A percentile compares a stretch with the other conserved stretches of the same genome.
Conservation (phyloP, 495 filamentous ascomycete species). For the Penicillium desertorum region DNA sequence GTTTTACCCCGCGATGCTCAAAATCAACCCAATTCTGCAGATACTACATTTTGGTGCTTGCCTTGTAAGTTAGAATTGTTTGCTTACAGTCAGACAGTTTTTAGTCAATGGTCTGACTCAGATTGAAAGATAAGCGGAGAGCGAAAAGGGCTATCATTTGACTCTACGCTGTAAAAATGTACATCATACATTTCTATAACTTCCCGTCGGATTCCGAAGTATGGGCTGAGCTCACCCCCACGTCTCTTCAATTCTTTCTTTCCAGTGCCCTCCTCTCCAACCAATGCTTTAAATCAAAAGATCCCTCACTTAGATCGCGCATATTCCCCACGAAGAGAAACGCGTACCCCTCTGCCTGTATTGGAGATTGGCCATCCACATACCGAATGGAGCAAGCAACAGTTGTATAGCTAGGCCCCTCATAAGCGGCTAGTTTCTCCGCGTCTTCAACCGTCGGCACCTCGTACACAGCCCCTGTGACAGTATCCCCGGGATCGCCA, state of each 20-base stretch:
- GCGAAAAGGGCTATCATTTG: background rate
- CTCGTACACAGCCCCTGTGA: slow-evolving; percentile 30
- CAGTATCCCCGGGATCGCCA: slow-evolving; percentile 7
- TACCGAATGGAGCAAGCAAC: slow-evolving; percentile 24
- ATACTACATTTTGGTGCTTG: background rate
- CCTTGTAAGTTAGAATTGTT: background rate
- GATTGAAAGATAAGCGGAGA: background rate
- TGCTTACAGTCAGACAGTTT: background rate
- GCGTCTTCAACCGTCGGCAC: slow-evolving; percentile 23
- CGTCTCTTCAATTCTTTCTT: background rate
- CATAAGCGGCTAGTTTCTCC: slow-evolving; percentile 30
- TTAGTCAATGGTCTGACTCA: slow-evolving; percentile 6
- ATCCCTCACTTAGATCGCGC: slow-evolving; percentile 26
- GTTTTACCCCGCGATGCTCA: background rate
- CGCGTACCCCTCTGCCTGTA: slow-evolving; percentile 19
- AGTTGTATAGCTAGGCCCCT: slow-evolving; percentile 27
- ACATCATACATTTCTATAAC: background rate
- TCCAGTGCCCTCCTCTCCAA: slow-evolving; percentile 11
- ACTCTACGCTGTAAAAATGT: background rate
- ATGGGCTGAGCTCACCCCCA: background rate
- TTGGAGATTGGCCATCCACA: slow-evolving; percentile 20
- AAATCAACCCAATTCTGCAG: background rate
- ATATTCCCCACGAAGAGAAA: slow-evolving; percentile 35
- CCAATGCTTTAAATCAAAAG: slow-evolving; percentile 31
- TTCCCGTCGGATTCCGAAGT: background rate